Evolutionary conservation across 1,284 basidiomycete species (phyloP), one percentile per base, ranked within the genome.

Genomic region (Golubevia pallescens): DNA sequence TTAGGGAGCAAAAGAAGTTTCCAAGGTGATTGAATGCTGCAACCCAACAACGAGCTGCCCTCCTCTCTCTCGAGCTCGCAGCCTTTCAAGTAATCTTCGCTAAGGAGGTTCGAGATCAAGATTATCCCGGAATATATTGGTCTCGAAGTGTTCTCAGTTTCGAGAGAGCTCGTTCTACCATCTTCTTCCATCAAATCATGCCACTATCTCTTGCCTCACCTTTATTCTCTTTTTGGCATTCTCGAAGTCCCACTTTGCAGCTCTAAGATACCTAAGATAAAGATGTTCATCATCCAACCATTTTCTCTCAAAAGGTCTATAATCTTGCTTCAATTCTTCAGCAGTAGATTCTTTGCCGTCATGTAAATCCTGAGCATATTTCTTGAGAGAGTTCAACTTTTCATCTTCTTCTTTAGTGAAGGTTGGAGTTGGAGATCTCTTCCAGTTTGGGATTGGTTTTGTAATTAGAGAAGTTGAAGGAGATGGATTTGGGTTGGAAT

Each of bases 151-250:
- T n/a, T n/a, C n/a, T n/a, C n/a, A n/a, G n/a, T n/a, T n/a, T n/a
- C n/a, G n/a, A n/a, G n/a, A n/a, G n/a, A n/a, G n/a, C n/a, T n/a
- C n/a, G n/a, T n/a, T n/a, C 34, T 38, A 4, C 10, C 34, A 5
- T 10, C 10, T 10, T 38, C 34, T 38, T 38, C 10, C 10, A 4
- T 38, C 34, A 10, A 38, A 38, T 38, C 53, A 56, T 60, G 19
- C 55, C 52, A 13, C 3, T 24, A 13, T 13, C 10, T 60, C n/a
- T 14, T 48, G 2, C 16, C 66, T 63, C 51, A 67, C 67, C 24
- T 67, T 65, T 65, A 78, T 71, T 19, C 80, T 68, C 61, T 75
- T 74, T 56, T 82, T 80, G 32, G 78, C 78, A 16, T 73, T 71
- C n/a, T 71, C 68, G 4, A 80, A 58, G 57, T 84, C 81, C 19